phyloP scores from a whole-genome alignment of 2,329 filamentous ascomycete species.

The Eutypella sp. region DNA sequence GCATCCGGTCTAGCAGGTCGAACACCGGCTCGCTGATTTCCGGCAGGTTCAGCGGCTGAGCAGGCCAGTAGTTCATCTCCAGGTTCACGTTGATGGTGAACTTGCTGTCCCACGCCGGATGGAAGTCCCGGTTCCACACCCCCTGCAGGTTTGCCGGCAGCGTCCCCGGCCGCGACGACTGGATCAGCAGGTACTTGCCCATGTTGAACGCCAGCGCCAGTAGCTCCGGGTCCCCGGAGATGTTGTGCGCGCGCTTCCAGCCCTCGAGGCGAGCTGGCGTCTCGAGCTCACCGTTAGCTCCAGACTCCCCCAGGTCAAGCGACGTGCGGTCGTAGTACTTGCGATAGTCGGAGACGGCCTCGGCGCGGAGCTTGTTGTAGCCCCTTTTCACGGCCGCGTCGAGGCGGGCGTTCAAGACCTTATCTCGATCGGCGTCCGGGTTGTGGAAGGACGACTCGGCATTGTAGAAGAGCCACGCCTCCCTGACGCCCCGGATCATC shows the following conservation, averaged over 20 bases:
- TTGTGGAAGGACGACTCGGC: slow-evolving; percentile 3
- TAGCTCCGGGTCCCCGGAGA: slow-evolving; percentile 11
- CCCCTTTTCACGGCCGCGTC: background rate
- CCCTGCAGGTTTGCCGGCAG: slow-evolving; percentile 41
- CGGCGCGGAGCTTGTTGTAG: slow-evolving; percentile 4
- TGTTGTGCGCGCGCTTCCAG: slow-evolving; percentile 5
- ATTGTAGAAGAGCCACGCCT: slow-evolving; percentile 1
- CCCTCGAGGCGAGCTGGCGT: slow-evolving; percentile 10
- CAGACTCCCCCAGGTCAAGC: slow-evolving; percentile 18
- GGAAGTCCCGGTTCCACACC: slow-evolving; percentile 38
- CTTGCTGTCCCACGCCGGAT: slow-evolving; percentile 41
- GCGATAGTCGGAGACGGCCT: slow-evolving; percentile 28
- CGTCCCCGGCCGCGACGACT: slow-evolving; percentile 1
- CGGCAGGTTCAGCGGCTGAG: slow-evolving; percentile 9
- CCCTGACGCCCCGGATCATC: background rate
- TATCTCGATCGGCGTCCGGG: background rate
- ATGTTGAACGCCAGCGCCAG: slow-evolving; percentile 25
- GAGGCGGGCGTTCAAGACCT: background rate
- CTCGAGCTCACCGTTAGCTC: background rate
- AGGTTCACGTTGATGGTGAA: slow-evolving; percentile 49
- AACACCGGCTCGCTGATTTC: slow-evolving; percentile 22
- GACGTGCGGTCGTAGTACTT: slow-evolving; percentile 20
- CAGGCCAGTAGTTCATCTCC: slow-evolving; percentile 50
- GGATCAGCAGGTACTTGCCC: slow-evolving; percentile 22
- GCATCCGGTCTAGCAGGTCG: slow-evolving; percentile 4